Percentiles rank a stretch among this genome's conserved stretches.
Evolutionary conservation across 2,329 filamentous ascomycete species (phyloP).

Genomic region (Gaeumannomyces sp.): DNA sequence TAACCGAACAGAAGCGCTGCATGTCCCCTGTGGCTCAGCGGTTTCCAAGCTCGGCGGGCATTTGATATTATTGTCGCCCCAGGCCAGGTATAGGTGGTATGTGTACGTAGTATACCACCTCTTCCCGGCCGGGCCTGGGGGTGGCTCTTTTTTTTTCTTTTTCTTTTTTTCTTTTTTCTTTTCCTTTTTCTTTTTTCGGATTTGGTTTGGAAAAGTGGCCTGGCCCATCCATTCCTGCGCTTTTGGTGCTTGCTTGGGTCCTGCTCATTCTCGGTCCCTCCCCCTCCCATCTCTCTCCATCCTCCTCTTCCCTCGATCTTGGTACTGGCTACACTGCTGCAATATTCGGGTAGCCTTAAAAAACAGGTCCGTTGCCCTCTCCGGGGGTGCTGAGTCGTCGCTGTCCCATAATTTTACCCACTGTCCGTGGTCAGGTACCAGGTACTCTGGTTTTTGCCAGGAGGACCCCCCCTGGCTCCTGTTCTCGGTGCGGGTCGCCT

Average conservation of each 20-base stretch:
- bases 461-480: not conserved
- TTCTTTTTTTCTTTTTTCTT: conserved; percentile 10
- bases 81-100: conserved; percentile 12
- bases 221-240: not conserved
- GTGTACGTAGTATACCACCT: conserved; percentile 11
- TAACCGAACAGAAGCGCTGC: not conserved
- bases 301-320: conserved; percentile 30
- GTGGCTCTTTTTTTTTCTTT: conserved; percentile 14
- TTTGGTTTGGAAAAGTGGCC: not conserved
- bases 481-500: conserved; percentile 3
- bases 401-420: conserved; percentile 22
- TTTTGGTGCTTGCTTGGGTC: not conserved
- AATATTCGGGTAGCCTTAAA: conserved; percentile 3
- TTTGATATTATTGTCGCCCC: conserved; percentile 22
- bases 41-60: conserved; percentile 22
- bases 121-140: not conserved
- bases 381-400: conserved; percentile 24
- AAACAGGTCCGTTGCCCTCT: not conserved
- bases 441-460: conserved; percentile 18
- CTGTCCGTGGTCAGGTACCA: conserved; percentile 35
- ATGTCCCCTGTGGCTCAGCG: conserved; percentile 31
- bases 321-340: conserved; percentile 15
- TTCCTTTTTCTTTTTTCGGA: not conserved
- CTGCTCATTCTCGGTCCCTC: no score
- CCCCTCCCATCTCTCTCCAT: conserved; percentile 27